phyloP scores from a whole-genome alignment of 129 eudicot species.

The Calendula officinalis region DNA sequence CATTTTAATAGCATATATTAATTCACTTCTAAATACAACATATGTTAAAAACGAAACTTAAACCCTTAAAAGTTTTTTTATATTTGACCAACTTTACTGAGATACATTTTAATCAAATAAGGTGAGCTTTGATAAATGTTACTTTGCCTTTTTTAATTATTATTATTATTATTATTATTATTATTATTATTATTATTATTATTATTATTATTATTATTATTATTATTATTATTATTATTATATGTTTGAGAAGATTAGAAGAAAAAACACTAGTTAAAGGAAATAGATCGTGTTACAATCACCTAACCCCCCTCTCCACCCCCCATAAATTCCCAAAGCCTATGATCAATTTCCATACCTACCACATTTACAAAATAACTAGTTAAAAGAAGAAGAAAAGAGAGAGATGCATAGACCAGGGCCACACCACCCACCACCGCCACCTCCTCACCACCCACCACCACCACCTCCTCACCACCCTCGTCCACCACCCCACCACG shows the following conservation, averaged over 20 bases:
- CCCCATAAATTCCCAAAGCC: constrained; percentile 17
- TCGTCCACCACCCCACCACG: constrained; percentile 9
- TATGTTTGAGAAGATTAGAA: too few species aligned
- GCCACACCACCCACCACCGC: not conserved
- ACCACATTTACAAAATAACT: constrained; percentile 10
- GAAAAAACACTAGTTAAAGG: not conserved
- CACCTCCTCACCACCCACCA: constrained; percentile 2
- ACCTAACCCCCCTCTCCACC: not conserved
- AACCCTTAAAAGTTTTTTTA: too few species aligned
- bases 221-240: too few species aligned
- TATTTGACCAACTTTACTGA: too few species aligned
- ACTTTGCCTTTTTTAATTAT: not conserved
- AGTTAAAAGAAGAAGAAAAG: not conserved
- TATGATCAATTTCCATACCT: constrained; percentile 4
- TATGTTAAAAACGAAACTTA: too few species aligned
- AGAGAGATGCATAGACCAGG: constrained; percentile 13
- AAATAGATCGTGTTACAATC: not conserved
- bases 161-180: too few species aligned
- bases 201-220: too few species aligned
- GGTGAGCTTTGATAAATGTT: too few species aligned
- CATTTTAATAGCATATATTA: too few species aligned
- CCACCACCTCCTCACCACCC: constrained; percentile 3
- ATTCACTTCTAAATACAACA: too few species aligned
- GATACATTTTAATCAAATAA: too few species aligned
- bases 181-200: too few species aligned